Evolutionary conservation across 768 basidiomycete genomes (phyloP).

Genomic region (Calocybe cyanea): DNA sequence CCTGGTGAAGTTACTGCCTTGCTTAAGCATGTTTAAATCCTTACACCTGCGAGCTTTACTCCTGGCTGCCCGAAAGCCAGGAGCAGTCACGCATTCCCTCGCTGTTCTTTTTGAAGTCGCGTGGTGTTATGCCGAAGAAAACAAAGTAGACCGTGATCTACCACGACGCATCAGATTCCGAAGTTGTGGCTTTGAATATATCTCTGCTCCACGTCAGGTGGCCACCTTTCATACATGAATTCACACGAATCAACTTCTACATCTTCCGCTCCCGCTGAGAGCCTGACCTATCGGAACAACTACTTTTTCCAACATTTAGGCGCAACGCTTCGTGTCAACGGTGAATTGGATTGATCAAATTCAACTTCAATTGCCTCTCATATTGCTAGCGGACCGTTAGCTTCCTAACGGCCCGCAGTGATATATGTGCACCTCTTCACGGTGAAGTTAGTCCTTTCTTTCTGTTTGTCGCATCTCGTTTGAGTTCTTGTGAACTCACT

Average conservation of each 20-base stretch:
- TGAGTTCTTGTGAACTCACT: neutral
- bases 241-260: neutral
- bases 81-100: no score
- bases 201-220: neutral
- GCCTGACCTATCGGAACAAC: conserved; percentile 2
- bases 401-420: neutral
- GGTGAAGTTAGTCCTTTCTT: no score
- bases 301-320: conserved; percentile 3
- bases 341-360: neutral
- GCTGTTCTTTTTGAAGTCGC: no score
- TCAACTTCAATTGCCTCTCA: neutral
- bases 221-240: neutral
- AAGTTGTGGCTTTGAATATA: no score
- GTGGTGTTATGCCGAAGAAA: no score
- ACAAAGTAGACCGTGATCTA: no score
- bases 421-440: neutral
- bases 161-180: no score
- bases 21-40: no score
- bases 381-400: neutral
- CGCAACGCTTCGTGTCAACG: neutral
- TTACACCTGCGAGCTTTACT: no score
- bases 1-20: no score
- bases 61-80: no score
- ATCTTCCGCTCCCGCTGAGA: neutral
- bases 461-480: neutral